A percentile compares a stretch with the other conserved stretches of the same genome.
Evolutionary conservation across 345 rosid species (phyloP).

Genomic region (Clarkia xantiana): DNA sequence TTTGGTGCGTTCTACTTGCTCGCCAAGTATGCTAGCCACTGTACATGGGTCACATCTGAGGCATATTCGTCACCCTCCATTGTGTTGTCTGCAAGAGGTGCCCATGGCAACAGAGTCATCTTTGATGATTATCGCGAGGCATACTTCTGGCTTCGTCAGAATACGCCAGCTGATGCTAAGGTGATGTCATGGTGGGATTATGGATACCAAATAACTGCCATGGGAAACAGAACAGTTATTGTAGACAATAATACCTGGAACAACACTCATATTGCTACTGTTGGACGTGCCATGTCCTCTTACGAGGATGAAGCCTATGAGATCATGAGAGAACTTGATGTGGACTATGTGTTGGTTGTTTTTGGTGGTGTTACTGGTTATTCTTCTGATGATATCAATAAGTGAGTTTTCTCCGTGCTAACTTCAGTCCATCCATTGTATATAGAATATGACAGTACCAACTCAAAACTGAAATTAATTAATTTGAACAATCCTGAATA

Average conservation of each 20-base stretch:
- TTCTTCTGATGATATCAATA: conserved; percentile 99
- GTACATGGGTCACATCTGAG: conserved; percentile 99
- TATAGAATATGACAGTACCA: no score
- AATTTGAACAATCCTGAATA: no score
- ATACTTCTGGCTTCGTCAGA: conserved; percentile 95
- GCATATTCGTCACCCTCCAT: conserved; percentile 99
- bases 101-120: conserved; percentile 84
- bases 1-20: conserved; percentile 83
- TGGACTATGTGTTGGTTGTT: conserved; percentile 86
- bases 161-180: conserved; percentile 93
- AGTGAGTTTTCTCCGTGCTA: conserved; percentile 29
- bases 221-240: conserved; percentile 98
- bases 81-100: conserved; percentile 97
- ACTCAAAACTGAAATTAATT: no score
- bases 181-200: conserved; percentile 99
- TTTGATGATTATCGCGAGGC: conserved; percentile 99
- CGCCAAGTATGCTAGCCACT: conserved; percentile 74
- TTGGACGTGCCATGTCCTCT: conserved; percentile 99
- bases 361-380: conserved; percentile 99
- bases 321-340: conserved; percentile 93
- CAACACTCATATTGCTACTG: conserved; percentile 99
- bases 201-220: conserved; percentile 96
- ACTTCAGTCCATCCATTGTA: no score
- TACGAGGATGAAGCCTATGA: conserved; percentile 92
- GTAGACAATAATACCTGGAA: conserved; percentile 99